phyloP scores from a whole-genome alignment of 768 basidiomycete genomes.

The Calocybe cyanea region DNA sequence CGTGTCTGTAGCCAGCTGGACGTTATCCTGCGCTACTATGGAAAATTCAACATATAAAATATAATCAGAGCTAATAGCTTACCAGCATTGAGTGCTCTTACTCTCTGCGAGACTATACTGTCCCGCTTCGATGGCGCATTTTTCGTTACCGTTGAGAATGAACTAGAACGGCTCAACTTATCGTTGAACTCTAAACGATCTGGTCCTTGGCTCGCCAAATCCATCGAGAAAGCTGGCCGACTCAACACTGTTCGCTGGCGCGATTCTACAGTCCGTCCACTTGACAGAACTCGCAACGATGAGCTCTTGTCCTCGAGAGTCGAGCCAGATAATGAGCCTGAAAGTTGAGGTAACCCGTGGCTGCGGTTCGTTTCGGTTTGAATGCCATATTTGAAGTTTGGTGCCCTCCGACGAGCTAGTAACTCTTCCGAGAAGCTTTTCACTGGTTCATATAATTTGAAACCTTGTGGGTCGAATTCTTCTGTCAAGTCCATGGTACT shows the following conservation, averaged over 20 bases:
- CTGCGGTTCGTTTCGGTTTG: background rate
- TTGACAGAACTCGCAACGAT: background rate
- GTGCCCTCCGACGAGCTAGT: background rate
- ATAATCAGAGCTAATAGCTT: background rate
- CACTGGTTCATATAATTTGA: no score
- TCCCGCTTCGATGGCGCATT: slow-evolving; percentile 24
- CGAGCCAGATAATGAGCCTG: no score
- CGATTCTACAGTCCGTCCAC: background rate
- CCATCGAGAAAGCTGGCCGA: slow-evolving; percentile 9
- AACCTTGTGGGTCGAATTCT: no score
- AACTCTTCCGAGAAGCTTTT: slow-evolving; percentile 3
- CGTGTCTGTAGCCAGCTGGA: slow-evolving; percentile 21
- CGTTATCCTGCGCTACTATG: slow-evolving; percentile 12
- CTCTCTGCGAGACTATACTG: slow-evolving; percentile 33
- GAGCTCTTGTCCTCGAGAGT: slow-evolving; percentile 2
- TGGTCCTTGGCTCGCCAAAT: background rate
- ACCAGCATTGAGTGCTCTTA: slow-evolving; percentile 26
- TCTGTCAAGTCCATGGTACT: no score
- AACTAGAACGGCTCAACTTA: slow-evolving; percentile 6
- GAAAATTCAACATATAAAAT: background rate
- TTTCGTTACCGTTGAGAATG: slow-evolving; percentile 4
- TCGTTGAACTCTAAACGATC: slow-evolving; percentile 4
- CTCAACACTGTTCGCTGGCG: background rate
- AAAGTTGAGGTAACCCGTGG: slow-evolving; percentile 4
- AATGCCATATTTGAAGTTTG: no score